Percentiles rank a stretch among this genome's conserved stretches.
Conservation (phyloP, 352 stramenopile species). For the Phytophthora crassamura region DNA sequence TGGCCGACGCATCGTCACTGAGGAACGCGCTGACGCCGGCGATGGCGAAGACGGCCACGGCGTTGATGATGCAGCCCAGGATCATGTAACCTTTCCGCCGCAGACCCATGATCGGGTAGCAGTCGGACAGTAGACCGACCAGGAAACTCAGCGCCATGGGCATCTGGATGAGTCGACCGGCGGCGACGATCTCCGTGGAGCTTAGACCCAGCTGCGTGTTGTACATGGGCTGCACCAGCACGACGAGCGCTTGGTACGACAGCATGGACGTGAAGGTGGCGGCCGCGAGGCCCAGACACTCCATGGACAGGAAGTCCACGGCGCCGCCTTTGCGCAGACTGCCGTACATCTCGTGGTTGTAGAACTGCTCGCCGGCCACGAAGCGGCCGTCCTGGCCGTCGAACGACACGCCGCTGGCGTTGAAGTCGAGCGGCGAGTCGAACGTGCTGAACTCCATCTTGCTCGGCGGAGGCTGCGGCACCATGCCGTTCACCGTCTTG, state of each 20-base stretch:
- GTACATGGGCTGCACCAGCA: constrained; percentile 64
- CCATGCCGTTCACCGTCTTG: constrained; percentile 41
- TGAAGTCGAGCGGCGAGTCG: constrained; percentile 47
- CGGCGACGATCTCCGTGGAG: constrained; percentile 48
- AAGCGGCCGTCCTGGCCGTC: constrained; percentile 51
- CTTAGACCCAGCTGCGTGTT: constrained; percentile 57
- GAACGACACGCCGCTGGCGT: constrained; percentile 38
- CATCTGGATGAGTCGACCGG: constrained; percentile 75
- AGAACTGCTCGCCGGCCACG: constrained; percentile 74
- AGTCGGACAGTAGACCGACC: constrained; percentile 90
- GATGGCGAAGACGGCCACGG: constrained; percentile 62
- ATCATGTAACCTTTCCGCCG: constrained; percentile 93
- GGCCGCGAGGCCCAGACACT: constrained; percentile 67
- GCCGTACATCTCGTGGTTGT: constrained; percentile 77
- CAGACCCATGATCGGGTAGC: constrained; percentile 90
- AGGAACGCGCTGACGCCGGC: constrained; percentile 59
- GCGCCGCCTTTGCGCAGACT: constrained; percentile 69
- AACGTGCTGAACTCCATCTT: constrained; percentile 47
- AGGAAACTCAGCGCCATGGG: constrained; percentile 92
- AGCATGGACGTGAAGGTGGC: constrained; percentile 77
- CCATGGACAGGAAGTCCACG: constrained; percentile 60
- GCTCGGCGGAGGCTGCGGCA: constrained; percentile 36
- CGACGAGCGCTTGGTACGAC: constrained; percentile 64
- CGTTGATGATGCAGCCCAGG: constrained; percentile 75
- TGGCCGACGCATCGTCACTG: constrained; percentile 29